phyloP scores from a whole-genome alignment of 2,329 filamentous ascomycete species.

The Colletotrichum abscissum region DNA sequence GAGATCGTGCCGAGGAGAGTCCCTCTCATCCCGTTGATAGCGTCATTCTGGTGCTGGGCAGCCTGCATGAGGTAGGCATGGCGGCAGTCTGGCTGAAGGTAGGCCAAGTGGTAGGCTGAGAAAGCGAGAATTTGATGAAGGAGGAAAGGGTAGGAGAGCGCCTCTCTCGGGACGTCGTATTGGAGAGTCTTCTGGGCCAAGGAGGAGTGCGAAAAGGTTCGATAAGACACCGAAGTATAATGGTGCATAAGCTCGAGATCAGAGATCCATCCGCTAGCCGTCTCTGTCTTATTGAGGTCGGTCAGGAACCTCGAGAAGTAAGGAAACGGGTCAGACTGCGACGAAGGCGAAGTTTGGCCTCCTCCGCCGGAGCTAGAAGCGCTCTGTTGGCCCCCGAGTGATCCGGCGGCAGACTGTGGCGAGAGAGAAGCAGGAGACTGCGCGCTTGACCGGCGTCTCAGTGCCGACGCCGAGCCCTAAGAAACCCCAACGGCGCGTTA shows the following conservation, averaged over 20 bases:
- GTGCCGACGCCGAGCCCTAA: constrained; percentile 19
- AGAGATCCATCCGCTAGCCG: constrained; percentile 44
- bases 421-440: constrained; percentile 26
- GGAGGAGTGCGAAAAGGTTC: constrained; percentile 41
- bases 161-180: constrained; percentile 41
- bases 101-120: constrained; percentile 45
- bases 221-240: constrained; percentile 44
- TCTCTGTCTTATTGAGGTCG: constrained; percentile 36
- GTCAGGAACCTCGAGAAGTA: constrained; percentile 41
- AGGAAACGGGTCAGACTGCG: constrained; percentile 31
- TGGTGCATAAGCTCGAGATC: constrained; percentile 52
- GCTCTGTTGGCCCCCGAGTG: constrained; percentile 14
- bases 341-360: constrained; percentile 12
- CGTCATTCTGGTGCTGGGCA: constrained; percentile 48
- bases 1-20: constrained; percentile 40
- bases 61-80: constrained; percentile 42
- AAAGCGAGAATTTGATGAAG: constrained; percentile 48
- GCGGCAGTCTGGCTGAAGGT: constrained; percentile 41
- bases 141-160: constrained; percentile 42
- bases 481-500: constrained; percentile 6
- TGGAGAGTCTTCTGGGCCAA: constrained; percentile 40
- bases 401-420: constrained; percentile 24
- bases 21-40: constrained; percentile 44
- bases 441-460: constrained; percentile 25
- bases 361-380: constrained; percentile 12